These are phyloP conservation scores for Boletus smithii DNA, from an alignment of 1,284 basidiomycete genomes.

Conservation along the genomic window DNA sequence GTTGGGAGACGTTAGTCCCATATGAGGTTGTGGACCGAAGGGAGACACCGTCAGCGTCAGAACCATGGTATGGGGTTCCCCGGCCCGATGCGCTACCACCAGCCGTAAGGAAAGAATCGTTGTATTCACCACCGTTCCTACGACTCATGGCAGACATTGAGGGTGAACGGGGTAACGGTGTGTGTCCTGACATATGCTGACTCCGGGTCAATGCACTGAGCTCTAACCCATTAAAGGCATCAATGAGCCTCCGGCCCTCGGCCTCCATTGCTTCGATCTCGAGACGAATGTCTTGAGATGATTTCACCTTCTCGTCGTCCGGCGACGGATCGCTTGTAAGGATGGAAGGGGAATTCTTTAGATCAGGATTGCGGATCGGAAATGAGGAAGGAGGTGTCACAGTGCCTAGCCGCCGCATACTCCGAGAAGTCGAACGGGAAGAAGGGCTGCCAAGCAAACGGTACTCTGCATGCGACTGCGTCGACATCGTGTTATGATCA, in stretches of 20 bases:
- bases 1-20: slow-evolving; percentile 34
- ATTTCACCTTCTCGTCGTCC: slow-evolving; percentile 53
- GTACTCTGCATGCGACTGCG: slow-evolving; percentile 18
- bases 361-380: slow-evolving; percentile 21
- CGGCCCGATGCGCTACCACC: slow-evolving; percentile 29
- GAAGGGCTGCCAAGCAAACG: slow-evolving; percentile 23
- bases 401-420: slow-evolving; percentile 24
- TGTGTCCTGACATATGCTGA: slow-evolving; percentile 38
- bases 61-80: slow-evolving; percentile 32
- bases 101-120: slow-evolving; percentile 25
- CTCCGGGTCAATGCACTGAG: slow-evolving; percentile 59
- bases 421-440: slow-evolving; percentile 24
- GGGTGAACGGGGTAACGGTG: slow-evolving; percentile 28
- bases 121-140: slow-evolving; percentile 26
- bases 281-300: slow-evolving; percentile 56
- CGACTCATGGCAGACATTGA: slow-evolving; percentile 30
- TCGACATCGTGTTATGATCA: slow-evolving; percentile 3
- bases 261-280: slow-evolving; percentile 66
- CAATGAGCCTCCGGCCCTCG: slow-evolving; percentile 62
- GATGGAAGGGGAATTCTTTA: slow-evolving; percentile 32
- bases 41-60: slow-evolving; percentile 30
- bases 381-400: slow-evolving; percentile 33
- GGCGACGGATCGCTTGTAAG: slow-evolving; percentile 37
- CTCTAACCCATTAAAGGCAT: slow-evolving; percentile 74
- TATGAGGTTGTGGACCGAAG: slow-evolving; percentile 32